Evolutionary conservation across 2,329 filamentous ascomycete genomes (phyloP), one percentile per base, ranked within the genome.

Genomic region (Cercospora sp.): DNA sequence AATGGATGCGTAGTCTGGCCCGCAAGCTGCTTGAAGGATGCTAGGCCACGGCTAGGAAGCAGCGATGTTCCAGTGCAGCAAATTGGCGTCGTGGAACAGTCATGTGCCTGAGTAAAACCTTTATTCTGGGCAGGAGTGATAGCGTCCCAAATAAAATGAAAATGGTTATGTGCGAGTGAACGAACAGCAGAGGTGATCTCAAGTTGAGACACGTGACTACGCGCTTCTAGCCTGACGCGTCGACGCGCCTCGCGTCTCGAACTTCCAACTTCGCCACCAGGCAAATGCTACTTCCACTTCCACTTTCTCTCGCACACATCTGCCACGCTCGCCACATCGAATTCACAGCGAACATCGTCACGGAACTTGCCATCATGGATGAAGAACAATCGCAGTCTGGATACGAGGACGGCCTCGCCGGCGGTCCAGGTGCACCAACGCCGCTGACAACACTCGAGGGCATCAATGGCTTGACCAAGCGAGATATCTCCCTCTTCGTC

Each of bases 391-490:
- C 88, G 42, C 91, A 96, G 72, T 89, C 90, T 69, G 86, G 86
- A 66, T 87, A 89, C 74, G 93, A 95, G 66, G 93, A 96, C 68
- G 86, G 86, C 74, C 87, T 89, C 69, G 86, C 89, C 76, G 89
- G 90, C 65, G 93, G 91, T 10, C 94, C 94, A 67, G 95, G 95
- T 72, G 95, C 95, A n/a, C 95, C 95, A 2, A 97, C 94, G 65
- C 93, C 94, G 58, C 86, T 99, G 30, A 84, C 87, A 59, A 91
- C 91, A 58, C 86, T 99, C 3, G 94, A 98, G 86, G 93, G 94
- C 31, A 84, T 97, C 69, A 89, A 91, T 57, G 94, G 94, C 13
- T 83, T 98, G 72, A 97, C 94, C n/a, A 94, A 94, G 74, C 89
- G 96, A 76, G 95, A 99, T 78, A 96, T 98, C 74, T 95, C 97